Evolutionary conservation across 2,329 filamentous ascomycete species (phyloP).

Genomic region (Pestalotiopsis sp.): DNA sequence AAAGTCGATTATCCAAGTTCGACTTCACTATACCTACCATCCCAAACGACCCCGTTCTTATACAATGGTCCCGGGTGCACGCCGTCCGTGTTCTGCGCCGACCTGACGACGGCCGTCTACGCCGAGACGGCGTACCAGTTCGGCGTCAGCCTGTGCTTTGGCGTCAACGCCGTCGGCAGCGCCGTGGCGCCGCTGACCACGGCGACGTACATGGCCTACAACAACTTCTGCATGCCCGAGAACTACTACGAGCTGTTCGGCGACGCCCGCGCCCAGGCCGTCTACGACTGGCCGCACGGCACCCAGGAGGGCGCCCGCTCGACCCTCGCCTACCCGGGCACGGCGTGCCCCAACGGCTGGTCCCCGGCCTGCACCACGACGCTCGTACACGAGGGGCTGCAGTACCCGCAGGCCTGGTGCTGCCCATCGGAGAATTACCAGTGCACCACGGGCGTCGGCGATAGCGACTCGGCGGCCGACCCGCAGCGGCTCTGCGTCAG

Average conservation of each 20-base stretch:
- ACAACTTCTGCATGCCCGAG: background rate
- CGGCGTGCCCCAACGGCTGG: slow-evolving; percentile 5
- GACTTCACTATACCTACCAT: background rate
- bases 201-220: background rate
- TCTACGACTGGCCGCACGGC: background rate
- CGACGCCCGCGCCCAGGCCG: background rate
- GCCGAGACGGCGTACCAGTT: background rate
- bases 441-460: background rate
- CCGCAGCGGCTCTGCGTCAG: slow-evolving; percentile 7
- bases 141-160: background rate
- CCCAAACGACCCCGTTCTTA: background rate
- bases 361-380: slow-evolving; percentile 10
- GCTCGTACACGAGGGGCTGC: background rate
- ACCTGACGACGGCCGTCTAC: background rate
- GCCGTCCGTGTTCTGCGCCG: background rate
- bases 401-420: slow-evolving; percentile 7
- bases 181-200: background rate
- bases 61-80: background rate
- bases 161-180: background rate
- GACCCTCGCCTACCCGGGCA: slow-evolving; percentile 10
- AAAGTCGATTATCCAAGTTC: background rate
- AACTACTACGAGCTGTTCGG: background rate
- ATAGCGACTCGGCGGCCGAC: background rate
- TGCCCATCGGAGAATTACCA: slow-evolving; percentile 2
- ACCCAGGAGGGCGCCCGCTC: background rate